Evolutionary conservation across 2,329 filamentous ascomycete species (phyloP), one percentile per base, ranked within the genome.

Genomic region (Fusarium sp.): DNA sequence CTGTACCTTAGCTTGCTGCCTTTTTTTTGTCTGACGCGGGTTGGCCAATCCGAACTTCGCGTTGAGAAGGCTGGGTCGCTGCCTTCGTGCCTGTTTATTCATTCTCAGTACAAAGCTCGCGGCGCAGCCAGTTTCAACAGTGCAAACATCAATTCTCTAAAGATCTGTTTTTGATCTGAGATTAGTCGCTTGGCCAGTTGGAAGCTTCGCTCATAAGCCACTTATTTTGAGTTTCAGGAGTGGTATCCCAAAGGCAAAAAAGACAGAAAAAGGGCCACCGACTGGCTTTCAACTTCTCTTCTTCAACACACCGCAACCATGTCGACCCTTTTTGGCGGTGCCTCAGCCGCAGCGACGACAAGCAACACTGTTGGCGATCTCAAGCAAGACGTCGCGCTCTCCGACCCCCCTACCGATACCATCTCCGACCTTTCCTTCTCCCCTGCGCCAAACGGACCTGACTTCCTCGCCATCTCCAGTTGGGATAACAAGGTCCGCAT

Each of bases 401-500:
- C 86, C 68, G 89, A 92, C 73, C 93, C 93, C 19, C 96, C 96
- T 28, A 92, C 94, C 76, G 96, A 99, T 84, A 94, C 93, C 82
- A 93, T 98, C 79, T 95, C 95, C 40, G 94, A 95, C 80, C 88
- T 99, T 68, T 86, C 90, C 54, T 99, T 98, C 85, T 95, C 93
- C 19, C 90, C 92, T 79, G 87, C 79, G 79, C 84, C 70, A 79
- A 86, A 81, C 79, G 82, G 78, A 50, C 81, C 82, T 79, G 94
- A 98, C 78, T 93, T 97, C 81, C 88, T 99, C 23, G 95, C 96
- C 30, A 94, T 98, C 40, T 87, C 94, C 53, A 97, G 94, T 78
- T 99, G 96, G 96, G 96, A 99, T 84, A 97, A 97, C 86, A 97
- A 97, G 82, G 94, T 98, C 72, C 93, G 95, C 80, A 96, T 99